phyloP scores from a whole-genome alignment of 805 yeast species.

The Candida bentonensis region DNA sequence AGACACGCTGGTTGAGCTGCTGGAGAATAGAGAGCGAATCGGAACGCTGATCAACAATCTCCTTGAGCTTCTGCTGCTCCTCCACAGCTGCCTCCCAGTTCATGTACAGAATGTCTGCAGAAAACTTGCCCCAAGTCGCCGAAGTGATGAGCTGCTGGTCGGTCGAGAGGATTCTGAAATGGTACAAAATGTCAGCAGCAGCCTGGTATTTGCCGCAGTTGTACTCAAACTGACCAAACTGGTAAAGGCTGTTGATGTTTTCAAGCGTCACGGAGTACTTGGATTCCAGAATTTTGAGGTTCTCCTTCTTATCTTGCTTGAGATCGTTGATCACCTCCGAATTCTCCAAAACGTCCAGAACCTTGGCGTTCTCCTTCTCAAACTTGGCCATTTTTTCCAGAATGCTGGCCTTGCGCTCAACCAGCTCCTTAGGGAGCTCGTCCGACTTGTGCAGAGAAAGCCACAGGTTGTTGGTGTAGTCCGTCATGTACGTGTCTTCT shows the following conservation, averaged over 20 bases:
- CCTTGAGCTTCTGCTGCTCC: slow-evolving; percentile 41
- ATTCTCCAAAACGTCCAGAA: slow-evolving; percentile 31
- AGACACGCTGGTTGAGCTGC: slow-evolving; percentile 49
- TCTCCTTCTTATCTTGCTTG: slow-evolving; percentile 41
- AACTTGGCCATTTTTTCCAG: slow-evolving; percentile 24
- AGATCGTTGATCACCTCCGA: slow-evolving; percentile 38
- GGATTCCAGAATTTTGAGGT: slow-evolving; percentile 32
- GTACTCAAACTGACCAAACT: slow-evolving; percentile 48
- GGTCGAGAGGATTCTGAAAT: slow-evolving; percentile 41
- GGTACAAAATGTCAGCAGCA: slow-evolving; percentile 44
- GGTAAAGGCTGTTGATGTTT: slow-evolving; percentile 36
- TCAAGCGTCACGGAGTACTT: slow-evolving; percentile 29
- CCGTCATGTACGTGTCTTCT: slow-evolving; percentile 44
- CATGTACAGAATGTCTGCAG: slow-evolving; percentile 40
- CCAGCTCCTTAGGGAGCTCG: slow-evolving; percentile 29
- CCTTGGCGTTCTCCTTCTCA: slow-evolving; percentile 30
- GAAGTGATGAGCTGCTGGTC: slow-evolving; percentile 35
- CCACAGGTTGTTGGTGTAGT: slow-evolving; percentile 34
- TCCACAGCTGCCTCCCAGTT: slow-evolving; percentile 40
- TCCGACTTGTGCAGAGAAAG: slow-evolving; percentile 26
- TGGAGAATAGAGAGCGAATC: slow-evolving; percentile 38
- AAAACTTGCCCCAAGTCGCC: slow-evolving; percentile 60
- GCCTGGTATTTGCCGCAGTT: slow-evolving; percentile 48
- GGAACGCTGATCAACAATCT: slow-evolving; percentile 42
- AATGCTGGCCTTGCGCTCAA: slow-evolving; percentile 21